These are phyloP conservation scores for Amesomyces nigricolor DNA, from an alignment of 2,329 filamentous ascomycete genomes.

Conservation along the genomic window DNA sequence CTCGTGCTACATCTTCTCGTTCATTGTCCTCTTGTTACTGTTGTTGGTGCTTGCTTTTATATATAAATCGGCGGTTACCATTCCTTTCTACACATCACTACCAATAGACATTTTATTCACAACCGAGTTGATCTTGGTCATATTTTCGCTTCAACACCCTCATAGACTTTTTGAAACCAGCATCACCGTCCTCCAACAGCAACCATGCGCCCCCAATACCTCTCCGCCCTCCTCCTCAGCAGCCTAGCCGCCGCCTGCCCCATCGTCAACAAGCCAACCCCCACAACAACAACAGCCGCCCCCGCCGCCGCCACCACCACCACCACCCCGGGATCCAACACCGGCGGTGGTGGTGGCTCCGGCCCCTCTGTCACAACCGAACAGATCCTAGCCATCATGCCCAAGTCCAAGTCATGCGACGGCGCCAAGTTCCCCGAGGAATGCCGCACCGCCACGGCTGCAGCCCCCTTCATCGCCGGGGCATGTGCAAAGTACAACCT, in stretches of 20 bases:
- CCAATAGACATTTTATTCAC: not conserved
- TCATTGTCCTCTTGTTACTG: not conserved
- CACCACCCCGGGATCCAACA: not conserved
- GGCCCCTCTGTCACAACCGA: not conserved
- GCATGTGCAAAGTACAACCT: constrained; percentile 49
- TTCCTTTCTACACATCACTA: not conserved
- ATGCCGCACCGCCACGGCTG: constrained; percentile 60
- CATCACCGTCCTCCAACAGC: no score
- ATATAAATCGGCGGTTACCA: not conserved
- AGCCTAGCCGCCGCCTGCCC: constrained; percentile 27
- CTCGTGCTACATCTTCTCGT: not conserved
- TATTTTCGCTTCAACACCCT: not conserved
- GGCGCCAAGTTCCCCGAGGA: constrained; percentile 45
- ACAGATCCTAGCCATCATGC: constrained; percentile 51
- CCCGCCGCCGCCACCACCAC: not conserved
- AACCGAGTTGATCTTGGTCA: not conserved
- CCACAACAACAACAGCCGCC: not conserved
- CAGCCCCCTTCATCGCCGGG: constrained; percentile 50
- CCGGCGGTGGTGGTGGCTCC: not conserved
- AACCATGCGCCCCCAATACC: constrained; percentile 13
- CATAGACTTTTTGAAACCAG: no score
- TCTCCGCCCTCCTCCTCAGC: constrained; percentile 27
- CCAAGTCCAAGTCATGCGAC: constrained; percentile 49
- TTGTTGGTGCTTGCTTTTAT: not conserved
- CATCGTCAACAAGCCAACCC: constrained; percentile 26